Conservation (phyloP, 2,329 filamentous ascomycete genomes). For the Exophiala sp. region DNA sequence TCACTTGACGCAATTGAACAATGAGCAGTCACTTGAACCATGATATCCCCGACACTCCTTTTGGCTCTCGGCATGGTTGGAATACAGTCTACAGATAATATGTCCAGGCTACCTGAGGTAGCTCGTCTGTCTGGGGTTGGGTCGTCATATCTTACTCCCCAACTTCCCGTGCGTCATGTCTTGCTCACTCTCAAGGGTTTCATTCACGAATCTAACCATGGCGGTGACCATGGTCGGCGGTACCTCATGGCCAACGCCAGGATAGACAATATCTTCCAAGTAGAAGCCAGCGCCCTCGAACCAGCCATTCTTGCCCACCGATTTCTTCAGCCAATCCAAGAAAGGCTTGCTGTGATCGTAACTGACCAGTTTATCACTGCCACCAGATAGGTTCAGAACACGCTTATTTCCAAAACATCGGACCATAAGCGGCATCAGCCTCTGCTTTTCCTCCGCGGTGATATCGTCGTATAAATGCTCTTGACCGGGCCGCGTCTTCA, state of each 20-base stretch:
- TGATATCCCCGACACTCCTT: neutral
- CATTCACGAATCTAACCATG: slow-evolving; percentile 49
- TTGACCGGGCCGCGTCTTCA: slow-evolving; percentile 29
- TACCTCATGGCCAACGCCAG: slow-evolving; percentile 54
- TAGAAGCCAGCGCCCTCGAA: slow-evolving; percentile 47
- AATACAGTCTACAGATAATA: neutral
- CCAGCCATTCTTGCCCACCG: slow-evolving; percentile 39
- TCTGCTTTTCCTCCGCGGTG: slow-evolving; percentile 40
- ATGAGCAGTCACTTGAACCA: neutral
- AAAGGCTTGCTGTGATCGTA: slow-evolving; percentile 53
- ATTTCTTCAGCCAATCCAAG: slow-evolving; percentile 50
- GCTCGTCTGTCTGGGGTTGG: neutral
- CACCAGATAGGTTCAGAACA: slow-evolving; percentile 50
- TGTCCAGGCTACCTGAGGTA: neutral
- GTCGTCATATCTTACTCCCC: slow-evolving; percentile 19
- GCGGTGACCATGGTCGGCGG: slow-evolving; percentile 51
- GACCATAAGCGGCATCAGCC: slow-evolving; percentile 41
- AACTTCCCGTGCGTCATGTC: slow-evolving; percentile 3
- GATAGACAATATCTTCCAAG: slow-evolving; percentile 54
- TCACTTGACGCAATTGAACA: neutral
- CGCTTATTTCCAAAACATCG: slow-evolving; percentile 46
- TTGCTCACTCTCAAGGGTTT: slow-evolving; percentile 33
- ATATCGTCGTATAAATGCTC: slow-evolving; percentile 34
- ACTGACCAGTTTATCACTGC: slow-evolving; percentile 56
- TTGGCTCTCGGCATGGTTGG: neutral